Evolutionary conservation across 2,329 filamentous ascomycete genomes (phyloP).

Genomic region (Pseudogymnoascus sp.): DNA sequence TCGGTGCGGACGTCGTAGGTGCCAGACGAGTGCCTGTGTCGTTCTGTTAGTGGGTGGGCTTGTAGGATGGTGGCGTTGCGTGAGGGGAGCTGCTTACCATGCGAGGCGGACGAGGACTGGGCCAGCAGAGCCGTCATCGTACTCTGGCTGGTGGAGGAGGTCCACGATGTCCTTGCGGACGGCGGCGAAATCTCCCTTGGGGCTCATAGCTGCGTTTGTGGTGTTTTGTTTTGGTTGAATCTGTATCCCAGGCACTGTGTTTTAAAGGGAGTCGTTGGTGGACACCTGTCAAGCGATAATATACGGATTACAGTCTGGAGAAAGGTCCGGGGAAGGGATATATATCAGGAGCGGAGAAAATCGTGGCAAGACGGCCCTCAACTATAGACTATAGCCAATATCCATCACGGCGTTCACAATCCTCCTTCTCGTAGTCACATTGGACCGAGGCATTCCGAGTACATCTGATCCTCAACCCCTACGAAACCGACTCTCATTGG

Average conservation of each 20-base stretch:
- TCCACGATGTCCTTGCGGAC: slow-evolving; percentile 48
- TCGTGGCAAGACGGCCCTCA: background rate
- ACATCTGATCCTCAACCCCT: background rate
- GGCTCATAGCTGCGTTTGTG: background rate
- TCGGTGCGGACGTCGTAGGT: slow-evolving; percentile 53
- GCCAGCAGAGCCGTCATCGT: slow-evolving; percentile 58
- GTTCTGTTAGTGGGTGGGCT: slow-evolving; percentile 4
- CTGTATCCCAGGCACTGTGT: background rate
- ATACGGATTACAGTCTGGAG: slow-evolving; percentile 2
- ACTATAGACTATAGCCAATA: slow-evolving; percentile 8
- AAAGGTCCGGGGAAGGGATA: slow-evolving; percentile 2
- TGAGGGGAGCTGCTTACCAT: slow-evolving; percentile 39
- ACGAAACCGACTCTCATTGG: background rate
- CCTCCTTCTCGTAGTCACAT: background rate
- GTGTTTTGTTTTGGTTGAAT: background rate
- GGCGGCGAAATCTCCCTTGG: slow-evolving; percentile 56
- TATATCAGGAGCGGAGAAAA: background rate
- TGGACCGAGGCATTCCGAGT: background rate
- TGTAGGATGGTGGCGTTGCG: background rate
- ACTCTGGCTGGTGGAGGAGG: slow-evolving; percentile 52
- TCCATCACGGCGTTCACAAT: slow-evolving; percentile 3
- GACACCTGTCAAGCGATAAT: background rate
- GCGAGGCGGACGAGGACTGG: slow-evolving; percentile 58
- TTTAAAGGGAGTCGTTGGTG: background rate
- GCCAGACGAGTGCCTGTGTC: slow-evolving; percentile 51